Evolutionary conservation across 2,329 filamentous ascomycete species (phyloP), one percentile per base, ranked within the genome.

Genomic region (Aspergillus amoenus): DNA sequence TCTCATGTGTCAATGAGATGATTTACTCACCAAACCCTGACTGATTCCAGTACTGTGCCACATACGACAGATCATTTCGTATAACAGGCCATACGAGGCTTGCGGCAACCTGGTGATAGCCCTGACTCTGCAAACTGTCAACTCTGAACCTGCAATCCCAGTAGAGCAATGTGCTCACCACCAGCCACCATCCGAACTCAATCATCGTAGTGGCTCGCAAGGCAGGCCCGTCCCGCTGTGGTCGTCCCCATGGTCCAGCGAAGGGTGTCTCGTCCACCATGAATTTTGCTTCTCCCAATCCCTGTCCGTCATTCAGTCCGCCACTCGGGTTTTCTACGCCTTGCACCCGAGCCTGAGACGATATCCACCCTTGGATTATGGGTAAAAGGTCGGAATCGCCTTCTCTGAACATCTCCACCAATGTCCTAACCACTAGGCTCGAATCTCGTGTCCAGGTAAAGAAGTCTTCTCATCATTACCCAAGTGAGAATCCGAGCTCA

Each of bases 401-500:
- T 49, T 76, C 77, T 57, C 84, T 76, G 68, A 91, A 88, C 18
- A 83, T 79, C 64, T 93, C 89, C 8, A 89, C 78, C 15, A 93
- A 73, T 22, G 78, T 77, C 74, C 90, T 91, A 76, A 89, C 84
- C 2, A 85, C 84, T 30, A 93, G 79, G 22, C 86, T 88, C 15
- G 87, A 82, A 70, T 93, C 90, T 66, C 90, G 79, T 1, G 87
- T 91, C 90, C 90, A 93, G 1, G 88, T 91, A 68, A 86, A 93
- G 68, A 83, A 92, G 72, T 93, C 88, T 90, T 45, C 24, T 18
- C n/a, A 27, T 15, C 24, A 21, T 34, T 24, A 9, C 21, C 22
- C 15, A 30, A 52, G 13, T 42, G 15, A 41, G 39, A 13, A 13
- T 40, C n/a, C 4, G 15, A 41, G 30, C 11, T 47, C 21, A 15